phyloP scores from a whole-genome alignment of 2,329 filamentous ascomycete genomes.

The Ambrosiella cleistominuta region DNA sequence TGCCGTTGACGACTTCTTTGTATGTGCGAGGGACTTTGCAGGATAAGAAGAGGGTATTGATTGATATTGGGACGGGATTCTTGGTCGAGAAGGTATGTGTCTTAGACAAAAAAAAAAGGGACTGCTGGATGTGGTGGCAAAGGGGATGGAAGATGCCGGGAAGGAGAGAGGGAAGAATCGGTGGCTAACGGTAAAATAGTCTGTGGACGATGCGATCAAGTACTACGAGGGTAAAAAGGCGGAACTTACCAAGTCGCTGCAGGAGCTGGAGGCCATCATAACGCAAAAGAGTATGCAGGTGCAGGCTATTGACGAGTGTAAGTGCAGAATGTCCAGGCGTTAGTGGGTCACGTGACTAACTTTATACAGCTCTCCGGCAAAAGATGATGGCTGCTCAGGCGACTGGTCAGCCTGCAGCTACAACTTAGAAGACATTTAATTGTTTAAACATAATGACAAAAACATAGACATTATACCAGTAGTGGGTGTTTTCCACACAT shows the following conservation, averaged over 20 bases:
- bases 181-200: conserved; percentile 20
- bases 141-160: no score
- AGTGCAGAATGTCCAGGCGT: background rate
- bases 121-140: background rate
- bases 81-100: conserved; percentile 68
- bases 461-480: background rate
- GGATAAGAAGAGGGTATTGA: conserved; percentile 59
- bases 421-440: background rate
- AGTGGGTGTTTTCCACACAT: background rate
- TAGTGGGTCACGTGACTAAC: conserved; percentile 10
- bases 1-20: conserved; percentile 86
- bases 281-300: conserved; percentile 67
- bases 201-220: conserved; percentile 32
- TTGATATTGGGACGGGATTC: conserved; percentile 88
- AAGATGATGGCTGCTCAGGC: conserved; percentile 20
- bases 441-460: background rate
- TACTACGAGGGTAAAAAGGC: conserved; percentile 41
- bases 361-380: conserved; percentile 21
- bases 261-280: conserved; percentile 39
- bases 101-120: background rate
- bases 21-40: conserved; percentile 77
- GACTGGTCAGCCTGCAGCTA: background rate
- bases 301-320: conserved; percentile 76
- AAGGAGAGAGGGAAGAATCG: background rate
- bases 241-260: conserved; percentile 34